Percentiles rank a stretch among this genome's conserved stretches.
Evolutionary conservation across 345 rosid species (phyloP).

Genomic region (Tarenaya hassleriana): DNA sequence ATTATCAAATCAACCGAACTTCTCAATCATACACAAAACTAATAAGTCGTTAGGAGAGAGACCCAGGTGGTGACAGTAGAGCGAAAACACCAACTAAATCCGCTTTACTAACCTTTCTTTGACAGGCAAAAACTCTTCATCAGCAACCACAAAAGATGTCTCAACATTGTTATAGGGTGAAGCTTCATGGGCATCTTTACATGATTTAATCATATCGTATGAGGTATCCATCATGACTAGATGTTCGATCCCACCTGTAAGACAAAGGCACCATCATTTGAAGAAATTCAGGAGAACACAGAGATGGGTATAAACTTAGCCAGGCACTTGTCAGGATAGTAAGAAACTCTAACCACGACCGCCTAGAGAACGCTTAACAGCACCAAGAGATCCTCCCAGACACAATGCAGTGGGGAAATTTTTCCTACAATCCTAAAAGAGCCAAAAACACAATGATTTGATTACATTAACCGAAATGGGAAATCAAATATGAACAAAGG

Average conservation of each 20-base stretch:
- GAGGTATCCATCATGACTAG: constrained; percentile 92
- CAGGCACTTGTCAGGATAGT: not conserved
- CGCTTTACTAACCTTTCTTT: constrained; percentile 54
- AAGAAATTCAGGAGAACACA: not conserved
- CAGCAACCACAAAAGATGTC: constrained; percentile 68
- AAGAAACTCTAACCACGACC: constrained; percentile 60
- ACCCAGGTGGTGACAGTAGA: not conserved
- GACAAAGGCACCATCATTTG: constrained; percentile 10
- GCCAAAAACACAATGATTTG: constrained; percentile 4
- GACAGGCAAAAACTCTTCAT: constrained; percentile 86
- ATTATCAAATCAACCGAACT: constrained; percentile 90
- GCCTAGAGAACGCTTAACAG: constrained; percentile 44
- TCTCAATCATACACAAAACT: constrained; percentile 28
- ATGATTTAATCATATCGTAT: constrained; percentile 68
- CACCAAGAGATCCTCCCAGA: constrained; percentile 75
- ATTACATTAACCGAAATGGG: not conserved
- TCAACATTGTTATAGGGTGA: constrained; percentile 36
- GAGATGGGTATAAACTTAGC: not conserved
- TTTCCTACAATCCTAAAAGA: constrained; percentile 76
- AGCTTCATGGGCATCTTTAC: constrained; percentile 44
- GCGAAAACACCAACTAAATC: not conserved
- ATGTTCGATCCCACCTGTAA: constrained; percentile 74
- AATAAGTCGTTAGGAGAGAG: constrained; percentile 9
- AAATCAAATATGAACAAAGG: not conserved
- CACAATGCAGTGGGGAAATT: constrained; percentile 73